Conservation (phyloP, 208 protist species). For the Kentomonas sorsogonicus region DNA sequence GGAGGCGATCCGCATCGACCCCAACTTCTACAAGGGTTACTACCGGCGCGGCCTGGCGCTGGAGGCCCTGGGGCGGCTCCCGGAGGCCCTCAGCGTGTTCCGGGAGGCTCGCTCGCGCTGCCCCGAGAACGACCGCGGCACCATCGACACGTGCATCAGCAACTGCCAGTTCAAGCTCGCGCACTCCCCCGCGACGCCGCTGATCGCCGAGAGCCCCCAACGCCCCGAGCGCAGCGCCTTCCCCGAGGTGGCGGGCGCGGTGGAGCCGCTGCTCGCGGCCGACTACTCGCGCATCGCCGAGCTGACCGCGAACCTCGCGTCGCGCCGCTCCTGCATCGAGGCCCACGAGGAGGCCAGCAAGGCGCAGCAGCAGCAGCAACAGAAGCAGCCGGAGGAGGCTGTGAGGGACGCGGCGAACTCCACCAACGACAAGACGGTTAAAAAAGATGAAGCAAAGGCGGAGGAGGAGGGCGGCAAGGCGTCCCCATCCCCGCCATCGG, state of each 20-base stretch:
- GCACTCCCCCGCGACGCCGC: conserved; percentile 28
- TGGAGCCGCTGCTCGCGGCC: too few relatives aligned
- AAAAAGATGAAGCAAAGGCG: too few relatives aligned
- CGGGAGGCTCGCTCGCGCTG: conserved; percentile 26
- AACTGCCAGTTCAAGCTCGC: conserved; percentile 67
- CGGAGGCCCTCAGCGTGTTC: conserved; percentile 30
- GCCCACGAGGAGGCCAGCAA: not conserved
- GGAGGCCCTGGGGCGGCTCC: conserved; percentile 30
- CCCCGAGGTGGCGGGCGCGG: too few relatives aligned
- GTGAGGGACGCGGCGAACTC: conserved; percentile 13
- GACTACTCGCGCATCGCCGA: too few relatives aligned
- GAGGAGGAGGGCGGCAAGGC: too few relatives aligned
- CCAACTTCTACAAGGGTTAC: conserved; percentile 52
- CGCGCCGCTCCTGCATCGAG: not conserved
- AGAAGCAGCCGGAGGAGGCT: conserved; percentile 3
- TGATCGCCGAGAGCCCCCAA: too few relatives aligned
- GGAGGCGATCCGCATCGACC: conserved; percentile 33
- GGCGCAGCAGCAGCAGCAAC: conserved; percentile 7
- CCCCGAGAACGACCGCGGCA: conserved; percentile 25
- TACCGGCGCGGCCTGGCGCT: conserved; percentile 53
- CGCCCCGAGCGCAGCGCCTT: too few relatives aligned
- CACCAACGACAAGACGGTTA: too few relatives aligned
- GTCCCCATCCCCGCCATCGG: too few relatives aligned
- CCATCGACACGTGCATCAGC: conserved; percentile 25
- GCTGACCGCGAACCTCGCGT: too few relatives aligned